phyloP scores from a whole-genome alignment of 768 basidiomycete species.

The Termitomyces titanicus region DNA sequence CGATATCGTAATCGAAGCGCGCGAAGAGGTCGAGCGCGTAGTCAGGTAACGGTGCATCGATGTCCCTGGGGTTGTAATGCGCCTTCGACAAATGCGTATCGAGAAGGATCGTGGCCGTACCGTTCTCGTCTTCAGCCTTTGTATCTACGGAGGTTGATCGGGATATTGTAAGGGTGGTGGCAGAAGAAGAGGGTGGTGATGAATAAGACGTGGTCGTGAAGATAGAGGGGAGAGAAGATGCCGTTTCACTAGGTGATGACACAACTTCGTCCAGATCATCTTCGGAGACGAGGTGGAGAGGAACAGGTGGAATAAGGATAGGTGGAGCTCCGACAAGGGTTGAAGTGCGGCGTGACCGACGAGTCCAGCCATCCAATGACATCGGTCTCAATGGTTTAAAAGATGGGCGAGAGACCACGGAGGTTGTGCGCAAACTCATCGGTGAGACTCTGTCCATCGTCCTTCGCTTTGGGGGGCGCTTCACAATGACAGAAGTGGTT shows the following conservation, averaged over 20 bases:
- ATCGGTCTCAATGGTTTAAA: slow-evolving; percentile 10
- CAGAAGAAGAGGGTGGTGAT: slow-evolving; percentile 6
- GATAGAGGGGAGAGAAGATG: slow-evolving; percentile 2
- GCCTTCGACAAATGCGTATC: slow-evolving; percentile 1
- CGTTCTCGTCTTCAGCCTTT: slow-evolving; percentile 5
- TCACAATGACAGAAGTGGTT: slow-evolving; percentile 23
- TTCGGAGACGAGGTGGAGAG: slow-evolving; percentile 7
- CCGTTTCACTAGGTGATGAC: slow-evolving; percentile 1
- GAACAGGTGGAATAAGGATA: background rate
- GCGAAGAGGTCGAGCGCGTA: slow-evolving; percentile 19
- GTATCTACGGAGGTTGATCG: background rate
- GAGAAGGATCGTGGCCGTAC: slow-evolving; percentile 15
- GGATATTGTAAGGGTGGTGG: background rate
- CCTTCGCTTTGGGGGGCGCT: slow-evolving; percentile 28
- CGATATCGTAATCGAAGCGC: slow-evolving; percentile 11
- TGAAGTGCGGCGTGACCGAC: background rate
- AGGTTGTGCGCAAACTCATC: slow-evolving; percentile 29
- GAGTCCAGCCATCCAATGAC: slow-evolving; percentile 12
- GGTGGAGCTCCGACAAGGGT: background rate
- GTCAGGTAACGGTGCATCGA: slow-evolving; percentile 15
- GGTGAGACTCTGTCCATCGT: slow-evolving; percentile 31
- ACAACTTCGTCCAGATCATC: slow-evolving; percentile 2
- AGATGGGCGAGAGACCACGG: slow-evolving; percentile 10
- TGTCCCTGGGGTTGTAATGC: slow-evolving; percentile 4
- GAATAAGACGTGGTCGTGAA: slow-evolving; percentile 4